Conservation (phyloP, 2,329 filamentous ascomycete genomes). For the Bipolaris bicolor region DNA sequence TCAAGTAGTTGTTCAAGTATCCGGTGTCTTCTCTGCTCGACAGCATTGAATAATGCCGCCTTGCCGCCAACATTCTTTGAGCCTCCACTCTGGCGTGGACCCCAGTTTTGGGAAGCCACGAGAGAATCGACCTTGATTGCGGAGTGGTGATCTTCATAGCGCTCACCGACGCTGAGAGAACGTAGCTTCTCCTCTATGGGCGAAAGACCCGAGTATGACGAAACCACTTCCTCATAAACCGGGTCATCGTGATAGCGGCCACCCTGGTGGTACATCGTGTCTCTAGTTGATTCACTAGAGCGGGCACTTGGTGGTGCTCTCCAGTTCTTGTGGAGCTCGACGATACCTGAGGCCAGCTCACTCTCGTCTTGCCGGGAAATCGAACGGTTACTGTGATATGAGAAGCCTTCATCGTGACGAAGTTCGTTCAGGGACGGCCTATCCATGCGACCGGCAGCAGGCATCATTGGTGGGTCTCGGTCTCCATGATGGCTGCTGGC, state of each 20-base stretch:
- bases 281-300: constrained; percentile 36
- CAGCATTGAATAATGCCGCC: constrained; percentile 57
- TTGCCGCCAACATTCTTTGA: constrained; percentile 44
- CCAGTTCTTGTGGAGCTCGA: constrained; percentile 39
- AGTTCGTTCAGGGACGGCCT: constrained; percentile 30
- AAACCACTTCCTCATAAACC: constrained; percentile 28
- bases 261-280: constrained; percentile 35
- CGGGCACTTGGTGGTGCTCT: constrained; percentile 38
- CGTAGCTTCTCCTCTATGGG: constrained; percentile 35
- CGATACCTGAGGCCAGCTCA: constrained; percentile 23
- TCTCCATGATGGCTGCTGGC: constrained; percentile 14
- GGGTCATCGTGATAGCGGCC: constrained; percentile 29
- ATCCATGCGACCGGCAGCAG: constrained; percentile 15
- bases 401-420: constrained; percentile 19
- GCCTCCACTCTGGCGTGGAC: constrained; percentile 28
- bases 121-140: constrained; percentile 28
- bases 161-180: constrained; percentile 32
- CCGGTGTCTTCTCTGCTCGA: constrained; percentile 69
- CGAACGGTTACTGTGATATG: constrained; percentile 19
- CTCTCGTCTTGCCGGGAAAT: constrained; percentile 27
- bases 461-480: constrained; percentile 14
- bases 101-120: constrained; percentile 22
- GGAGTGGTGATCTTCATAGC: constrained; percentile 29
- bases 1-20: constrained; percentile 51
- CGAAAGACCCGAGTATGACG: constrained; percentile 29